Evolutionary conservation across 352 stramenopile genomes (phyloP).

Genomic region (Globisporangium mamillatum): DNA sequence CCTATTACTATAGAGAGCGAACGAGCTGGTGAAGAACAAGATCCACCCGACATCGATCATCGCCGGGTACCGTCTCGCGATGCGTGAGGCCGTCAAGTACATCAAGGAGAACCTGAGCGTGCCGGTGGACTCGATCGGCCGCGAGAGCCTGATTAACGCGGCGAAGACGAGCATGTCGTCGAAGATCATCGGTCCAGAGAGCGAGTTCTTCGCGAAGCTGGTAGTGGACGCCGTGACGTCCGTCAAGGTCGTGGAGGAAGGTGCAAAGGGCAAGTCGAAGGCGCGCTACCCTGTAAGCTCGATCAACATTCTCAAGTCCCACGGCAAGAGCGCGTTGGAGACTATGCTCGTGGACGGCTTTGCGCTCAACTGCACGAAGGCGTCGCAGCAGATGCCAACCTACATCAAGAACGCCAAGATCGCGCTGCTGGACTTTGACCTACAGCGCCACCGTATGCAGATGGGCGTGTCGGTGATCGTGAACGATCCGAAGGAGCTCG

Average conservation of each 20-base stretch:
- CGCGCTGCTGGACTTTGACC: slow-evolving; percentile 98
- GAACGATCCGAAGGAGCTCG: slow-evolving; percentile 94
- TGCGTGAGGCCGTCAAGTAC: slow-evolving; percentile 98
- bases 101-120: slow-evolving; percentile 98
- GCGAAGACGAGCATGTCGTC: slow-evolving; percentile 99
- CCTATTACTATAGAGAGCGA: slow-evolving; percentile 75
- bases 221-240: slow-evolving; percentile 97
- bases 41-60: slow-evolving; percentile 99
- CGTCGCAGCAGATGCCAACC: slow-evolving; percentile 97
- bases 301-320: slow-evolving; percentile 99
- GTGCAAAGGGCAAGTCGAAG: slow-evolving; percentile 76
- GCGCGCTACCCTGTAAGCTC: slow-evolving; percentile 96
- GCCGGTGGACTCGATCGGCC: slow-evolving; percentile 91
- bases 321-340: slow-evolving; percentile 89
- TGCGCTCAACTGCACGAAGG: slow-evolving; percentile 96
- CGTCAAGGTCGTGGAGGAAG: slow-evolving; percentile 92
- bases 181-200: slow-evolving; percentile 98
- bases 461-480: slow-evolving; percentile 94
- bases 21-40: slow-evolving; percentile 97
- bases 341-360: slow-evolving; percentile 94
- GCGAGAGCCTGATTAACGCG: slow-evolving; percentile 95
- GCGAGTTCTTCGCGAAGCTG: slow-evolving; percentile 97
- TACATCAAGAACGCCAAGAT: slow-evolving; percentile 94
- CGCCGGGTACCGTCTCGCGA: slow-evolving; percentile 96
- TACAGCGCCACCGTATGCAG: slow-evolving; percentile 98